These are phyloP conservation scores for Phytophthora citrophthora DNA, from an alignment of 352 stramenopile species.

Conservation along the genomic window DNA sequence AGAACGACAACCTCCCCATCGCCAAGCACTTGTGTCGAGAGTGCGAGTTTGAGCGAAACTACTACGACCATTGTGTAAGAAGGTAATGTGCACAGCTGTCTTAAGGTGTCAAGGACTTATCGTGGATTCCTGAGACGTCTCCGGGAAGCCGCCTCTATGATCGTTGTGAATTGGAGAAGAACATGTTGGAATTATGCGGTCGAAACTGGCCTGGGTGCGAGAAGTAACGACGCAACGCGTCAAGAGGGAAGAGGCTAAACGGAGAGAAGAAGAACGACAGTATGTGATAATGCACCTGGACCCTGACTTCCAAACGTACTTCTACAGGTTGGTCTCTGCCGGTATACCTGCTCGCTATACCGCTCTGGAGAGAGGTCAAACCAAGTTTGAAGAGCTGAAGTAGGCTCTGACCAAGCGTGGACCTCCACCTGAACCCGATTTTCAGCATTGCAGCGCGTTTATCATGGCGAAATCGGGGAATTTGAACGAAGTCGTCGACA, in stretches of 20 bases:
- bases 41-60: background rate
- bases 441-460: background rate
- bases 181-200: background rate
- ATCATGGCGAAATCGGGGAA: background rate
- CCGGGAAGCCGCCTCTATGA: background rate
- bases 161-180: background rate
- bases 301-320: too few species aligned
- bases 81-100: background rate
- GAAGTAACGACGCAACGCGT: too few species aligned
- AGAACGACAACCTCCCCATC: constrained; percentile 25
- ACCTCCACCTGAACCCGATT: background rate
- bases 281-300: too few species aligned
- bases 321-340: too few species aligned
- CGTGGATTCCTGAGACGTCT: too few species aligned
- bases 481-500: background rate
- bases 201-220: background rate
- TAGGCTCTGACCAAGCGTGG: background rate
- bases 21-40: background rate
- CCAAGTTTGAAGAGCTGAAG: background rate
- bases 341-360: background rate
- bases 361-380: background rate
- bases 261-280: too few species aligned
- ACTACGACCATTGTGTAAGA: background rate
- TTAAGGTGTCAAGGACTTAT: background rate
- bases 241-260: too few species aligned